These are phyloP conservation scores for Actinidia polygama DNA, from an alignment of 179 eudicot genomes.

Conservation along the genomic window DNA sequence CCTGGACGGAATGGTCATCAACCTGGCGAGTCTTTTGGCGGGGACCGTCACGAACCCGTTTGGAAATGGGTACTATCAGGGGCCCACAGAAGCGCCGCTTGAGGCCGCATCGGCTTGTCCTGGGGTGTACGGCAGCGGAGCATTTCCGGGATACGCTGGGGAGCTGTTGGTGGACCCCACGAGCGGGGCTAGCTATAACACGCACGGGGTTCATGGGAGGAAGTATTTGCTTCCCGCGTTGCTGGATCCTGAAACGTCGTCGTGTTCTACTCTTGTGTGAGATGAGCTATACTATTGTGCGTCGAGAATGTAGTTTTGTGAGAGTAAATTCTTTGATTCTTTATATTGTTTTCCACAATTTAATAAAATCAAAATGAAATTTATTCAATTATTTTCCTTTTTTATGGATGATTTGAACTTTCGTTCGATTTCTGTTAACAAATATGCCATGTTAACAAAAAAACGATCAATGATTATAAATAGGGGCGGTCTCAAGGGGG, in stretches of 20 bases:
- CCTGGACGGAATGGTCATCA: conserved; percentile 28
- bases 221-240: conserved; percentile 14
- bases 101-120: conserved; percentile 25
- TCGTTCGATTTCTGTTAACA: too few species aligned
- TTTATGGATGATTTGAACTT: too few species aligned
- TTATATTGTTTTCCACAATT: too few species aligned
- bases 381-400: too few species aligned
- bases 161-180: conserved; percentile 20
- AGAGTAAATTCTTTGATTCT: too few species aligned
- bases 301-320: neutral
- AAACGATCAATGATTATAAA: too few species aligned
- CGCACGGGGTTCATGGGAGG: conserved; percentile 12
- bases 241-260: conserved; percentile 1
- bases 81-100: conserved; percentile 10
- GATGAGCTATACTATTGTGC: neutral
- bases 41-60: conserved; percentile 31
- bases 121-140: conserved; percentile 18
- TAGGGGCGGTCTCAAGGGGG: too few species aligned
- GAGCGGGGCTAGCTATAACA: conserved; percentile 21
- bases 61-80: conserved; percentile 36
- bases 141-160: conserved; percentile 18
- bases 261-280: conserved; percentile 16
- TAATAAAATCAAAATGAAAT: too few species aligned
- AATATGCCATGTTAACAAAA: too few species aligned
- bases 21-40: conserved; percentile 29